These are phyloP conservation scores for Otatea glauca DNA, from an alignment of 176 grass and related monocot species.

Conservation along the genomic window DNA sequence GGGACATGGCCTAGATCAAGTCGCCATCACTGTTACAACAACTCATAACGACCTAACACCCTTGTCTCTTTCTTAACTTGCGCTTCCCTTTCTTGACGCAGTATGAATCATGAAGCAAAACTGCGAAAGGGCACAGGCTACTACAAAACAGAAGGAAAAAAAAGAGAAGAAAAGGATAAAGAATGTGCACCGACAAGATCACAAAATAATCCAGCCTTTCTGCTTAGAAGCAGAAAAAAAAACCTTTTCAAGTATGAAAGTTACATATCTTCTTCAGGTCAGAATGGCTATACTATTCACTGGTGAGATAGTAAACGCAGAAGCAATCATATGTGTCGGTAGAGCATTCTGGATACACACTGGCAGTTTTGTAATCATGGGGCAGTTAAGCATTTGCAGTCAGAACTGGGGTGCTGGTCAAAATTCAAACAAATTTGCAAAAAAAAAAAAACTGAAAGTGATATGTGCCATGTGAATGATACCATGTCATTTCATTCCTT, in stretches of 20 bases:
- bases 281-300: not conserved
- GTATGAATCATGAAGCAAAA: conserved; percentile 30
- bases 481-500: not conserved
- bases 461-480: not conserved
- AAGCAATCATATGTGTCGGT: not conserved
- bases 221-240: not conserved
- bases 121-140: conserved; percentile 18
- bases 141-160: not conserved
- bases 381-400: conserved; percentile 35
- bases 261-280: not conserved
- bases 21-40: conserved; percentile 31
- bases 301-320: too few species aligned
- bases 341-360: not conserved
- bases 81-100: conserved; percentile 11
- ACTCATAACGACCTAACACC: conserved; percentile 39
- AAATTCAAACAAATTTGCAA: not conserved
- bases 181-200: not conserved
- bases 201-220: not conserved
- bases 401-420: not conserved
- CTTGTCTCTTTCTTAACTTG: conserved; percentile 50
- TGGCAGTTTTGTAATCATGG: conserved; percentile 37
- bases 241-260: not conserved
- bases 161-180: not conserved
- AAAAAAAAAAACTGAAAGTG: not conserved
- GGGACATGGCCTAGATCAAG: conserved; percentile 19